Evolutionary conservation across 2,329 filamentous ascomycete genomes (phyloP).

Genomic region (Ophiocordyceps camponoti-floridani): DNA sequence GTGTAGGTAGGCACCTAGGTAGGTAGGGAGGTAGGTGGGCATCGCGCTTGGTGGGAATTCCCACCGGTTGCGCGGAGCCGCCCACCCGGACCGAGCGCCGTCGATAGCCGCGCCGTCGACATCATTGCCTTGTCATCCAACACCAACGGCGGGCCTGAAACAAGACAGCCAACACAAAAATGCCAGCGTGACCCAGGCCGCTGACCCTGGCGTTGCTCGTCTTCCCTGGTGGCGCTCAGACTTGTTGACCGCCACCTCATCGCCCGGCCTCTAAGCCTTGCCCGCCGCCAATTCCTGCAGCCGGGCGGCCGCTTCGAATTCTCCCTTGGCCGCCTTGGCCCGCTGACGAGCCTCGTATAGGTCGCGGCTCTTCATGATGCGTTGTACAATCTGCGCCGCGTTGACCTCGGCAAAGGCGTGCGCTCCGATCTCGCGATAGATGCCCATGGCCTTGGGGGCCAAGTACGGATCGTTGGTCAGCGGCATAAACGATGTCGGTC

Average conservation of each 20-base stretch:
- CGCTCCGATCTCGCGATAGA: conserved; percentile 60
- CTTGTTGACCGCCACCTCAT: conserved; percentile 6
- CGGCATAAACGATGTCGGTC: conserved; percentile 83
- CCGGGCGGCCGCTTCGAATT: conserved; percentile 49
- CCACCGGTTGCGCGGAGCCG: no score
- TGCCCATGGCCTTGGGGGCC: conserved; percentile 62
- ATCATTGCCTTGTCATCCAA: background rate
- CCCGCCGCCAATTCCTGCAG: conserved; percentile 44
- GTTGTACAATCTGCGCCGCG: conserved; percentile 74
- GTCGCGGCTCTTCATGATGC: conserved; percentile 73
- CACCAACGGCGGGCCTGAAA: background rate
- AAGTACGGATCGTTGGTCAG: conserved; percentile 64
- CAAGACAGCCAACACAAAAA: background rate
- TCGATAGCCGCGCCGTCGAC: background rate
- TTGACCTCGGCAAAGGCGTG: conserved; percentile 82
- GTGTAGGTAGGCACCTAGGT: no score
- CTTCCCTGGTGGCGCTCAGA: no score
- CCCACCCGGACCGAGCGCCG: background rate
- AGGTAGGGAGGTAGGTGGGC: no score
- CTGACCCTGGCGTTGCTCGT: background rate
- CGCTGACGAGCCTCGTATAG: conserved; percentile 85
- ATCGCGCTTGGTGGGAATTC: no score
- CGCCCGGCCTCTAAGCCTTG: conserved; percentile 32
- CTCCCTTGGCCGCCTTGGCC: conserved; percentile 74
- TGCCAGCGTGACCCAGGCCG: background rate